Evolutionary conservation across 1,139 yeast genomes (phyloP).

Genomic region (Scheffersomyces lignicola): DNA sequence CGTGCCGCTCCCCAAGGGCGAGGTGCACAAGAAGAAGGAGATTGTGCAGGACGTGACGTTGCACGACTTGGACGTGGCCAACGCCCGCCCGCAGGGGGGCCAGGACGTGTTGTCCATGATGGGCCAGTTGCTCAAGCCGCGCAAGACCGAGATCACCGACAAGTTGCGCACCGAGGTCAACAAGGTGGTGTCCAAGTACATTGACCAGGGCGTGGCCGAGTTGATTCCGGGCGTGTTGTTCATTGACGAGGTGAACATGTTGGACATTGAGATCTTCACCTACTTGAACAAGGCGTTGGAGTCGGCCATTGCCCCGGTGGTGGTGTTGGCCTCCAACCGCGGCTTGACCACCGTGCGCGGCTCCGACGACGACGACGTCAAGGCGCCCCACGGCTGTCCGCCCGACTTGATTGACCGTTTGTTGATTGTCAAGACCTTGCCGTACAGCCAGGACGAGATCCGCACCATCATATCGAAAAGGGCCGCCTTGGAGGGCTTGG

Average conservation of each 20-base stretch:
- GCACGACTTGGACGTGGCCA: slow-evolving; percentile 94
- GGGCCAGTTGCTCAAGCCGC: slow-evolving; percentile 96
- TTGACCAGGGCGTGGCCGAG: slow-evolving; percentile 98
- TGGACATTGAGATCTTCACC: slow-evolving; percentile 94
- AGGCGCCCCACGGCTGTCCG: slow-evolving; percentile 96
- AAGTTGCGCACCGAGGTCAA: slow-evolving; percentile 91
- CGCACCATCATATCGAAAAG: slow-evolving; percentile 80
- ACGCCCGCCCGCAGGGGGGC: slow-evolving; percentile 98
- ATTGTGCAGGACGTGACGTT: slow-evolving; percentile 96
- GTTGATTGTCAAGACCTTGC: slow-evolving; percentile 86
- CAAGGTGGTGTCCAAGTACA: slow-evolving; percentile 92
- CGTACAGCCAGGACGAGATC: slow-evolving; percentile 82
- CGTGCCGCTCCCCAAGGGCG: slow-evolving; percentile 98
- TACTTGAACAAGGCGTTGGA: slow-evolving; percentile 92
- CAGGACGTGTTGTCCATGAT: slow-evolving; percentile 98
- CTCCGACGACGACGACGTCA: slow-evolving; percentile 67
- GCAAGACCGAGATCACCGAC: slow-evolving; percentile 98
- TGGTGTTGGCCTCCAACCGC: slow-evolving; percentile 91
- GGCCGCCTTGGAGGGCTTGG: slow-evolving; percentile 70
- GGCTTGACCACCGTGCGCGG: slow-evolving; percentile 92
- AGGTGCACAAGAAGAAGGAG: slow-evolving; percentile 97
- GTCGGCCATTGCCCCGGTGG: slow-evolving; percentile 89
- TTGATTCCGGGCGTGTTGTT: slow-evolving; percentile 96
- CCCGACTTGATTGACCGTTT: slow-evolving; percentile 91
- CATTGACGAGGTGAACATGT: slow-evolving; percentile 97